These are phyloP conservation scores for Phialophora tarda DNA, from an alignment of 2,329 filamentous ascomycete genomes.

Conservation along the genomic window DNA sequence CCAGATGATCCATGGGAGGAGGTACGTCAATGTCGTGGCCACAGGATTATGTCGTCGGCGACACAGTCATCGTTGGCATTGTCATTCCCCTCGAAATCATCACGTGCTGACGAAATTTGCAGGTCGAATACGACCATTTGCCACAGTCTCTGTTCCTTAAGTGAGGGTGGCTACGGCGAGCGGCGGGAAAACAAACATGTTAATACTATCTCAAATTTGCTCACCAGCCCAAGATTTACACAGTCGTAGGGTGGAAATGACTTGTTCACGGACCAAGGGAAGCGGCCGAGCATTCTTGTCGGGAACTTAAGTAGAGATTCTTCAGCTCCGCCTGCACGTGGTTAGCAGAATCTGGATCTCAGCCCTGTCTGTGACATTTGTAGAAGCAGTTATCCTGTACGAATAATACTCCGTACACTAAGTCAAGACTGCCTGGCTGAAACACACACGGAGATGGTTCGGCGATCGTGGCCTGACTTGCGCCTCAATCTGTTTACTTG, in stretches of 20 bases:
- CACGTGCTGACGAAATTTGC: neutral
- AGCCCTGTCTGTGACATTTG: neutral
- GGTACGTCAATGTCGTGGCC: neutral
- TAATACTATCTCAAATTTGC: neutral
- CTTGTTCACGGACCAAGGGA: neutral
- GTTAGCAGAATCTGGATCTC: neutral
- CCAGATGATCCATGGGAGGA: conserved; percentile 34
- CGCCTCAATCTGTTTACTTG: neutral
- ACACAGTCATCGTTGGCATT: neutral
- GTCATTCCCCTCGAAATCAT: neutral
- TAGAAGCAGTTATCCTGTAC: neutral
- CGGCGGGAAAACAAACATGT: neutral
- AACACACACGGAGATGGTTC: conserved; percentile 5
- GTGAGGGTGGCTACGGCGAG: conserved; percentile 6
- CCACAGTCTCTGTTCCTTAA: conserved; percentile 27
- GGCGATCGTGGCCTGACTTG: neutral
- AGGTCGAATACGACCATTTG: conserved; percentile 24
- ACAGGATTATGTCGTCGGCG: neutral
- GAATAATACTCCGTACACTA: neutral
- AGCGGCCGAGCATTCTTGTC: neutral
- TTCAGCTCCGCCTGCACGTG: neutral
- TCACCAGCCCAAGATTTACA: neutral
- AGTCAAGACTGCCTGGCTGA: neutral
- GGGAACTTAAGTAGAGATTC: neutral
- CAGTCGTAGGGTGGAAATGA: neutral